phyloP scores from a whole-genome alignment of 2,329 filamentous ascomycete species.

The Lachnellula subtilissima region DNA sequence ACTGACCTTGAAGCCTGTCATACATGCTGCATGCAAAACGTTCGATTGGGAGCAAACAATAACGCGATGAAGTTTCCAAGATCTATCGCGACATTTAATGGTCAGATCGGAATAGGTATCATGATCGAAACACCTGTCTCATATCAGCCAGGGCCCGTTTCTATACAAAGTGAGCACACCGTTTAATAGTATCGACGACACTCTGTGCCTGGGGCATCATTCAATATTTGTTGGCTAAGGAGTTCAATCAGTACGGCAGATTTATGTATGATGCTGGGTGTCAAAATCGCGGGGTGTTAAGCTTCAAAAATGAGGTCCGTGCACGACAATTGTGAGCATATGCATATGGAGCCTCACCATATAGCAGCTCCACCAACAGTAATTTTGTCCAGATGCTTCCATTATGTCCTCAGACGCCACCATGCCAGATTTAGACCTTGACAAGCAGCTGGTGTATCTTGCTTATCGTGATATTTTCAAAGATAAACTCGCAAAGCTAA shows the following conservation, averaged over 20 bases:
- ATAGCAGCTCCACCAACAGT: not conserved
- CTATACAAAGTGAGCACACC: constrained; percentile 4
- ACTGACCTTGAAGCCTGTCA: constrained; percentile 10
- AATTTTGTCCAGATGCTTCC: not conserved
- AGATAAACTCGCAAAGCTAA: constrained; percentile 14
- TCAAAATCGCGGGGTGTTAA: not conserved
- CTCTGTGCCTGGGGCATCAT: constrained; percentile 6
- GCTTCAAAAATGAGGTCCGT: no score
- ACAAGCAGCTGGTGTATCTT: constrained; percentile 14
- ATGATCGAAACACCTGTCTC: constrained; percentile 14
- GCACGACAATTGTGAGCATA: not conserved
- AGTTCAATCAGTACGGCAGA: not conserved
- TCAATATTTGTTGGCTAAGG: not conserved
- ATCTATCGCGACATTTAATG: constrained; percentile 12
- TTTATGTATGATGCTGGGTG: not conserved
- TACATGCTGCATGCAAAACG: constrained; percentile 11
- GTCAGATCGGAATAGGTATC: constrained; percentile 13
- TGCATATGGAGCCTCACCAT: not conserved
- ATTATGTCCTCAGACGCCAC: constrained; percentile 6
- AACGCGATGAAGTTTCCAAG: constrained; percentile 17
- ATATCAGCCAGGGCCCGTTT: constrained; percentile 8
- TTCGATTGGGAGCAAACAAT: constrained; percentile 14
- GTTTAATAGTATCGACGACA: not conserved
- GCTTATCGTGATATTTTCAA: constrained; percentile 19
- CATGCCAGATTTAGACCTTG: constrained; percentile 14